A percentile compares a stretch with the other conserved stretches of the same genome.
These are phyloP conservation scores for Blastobotrys niveus DNA, from an alignment of 1,139 yeast genomes.

Conservation along the genomic window DNA sequence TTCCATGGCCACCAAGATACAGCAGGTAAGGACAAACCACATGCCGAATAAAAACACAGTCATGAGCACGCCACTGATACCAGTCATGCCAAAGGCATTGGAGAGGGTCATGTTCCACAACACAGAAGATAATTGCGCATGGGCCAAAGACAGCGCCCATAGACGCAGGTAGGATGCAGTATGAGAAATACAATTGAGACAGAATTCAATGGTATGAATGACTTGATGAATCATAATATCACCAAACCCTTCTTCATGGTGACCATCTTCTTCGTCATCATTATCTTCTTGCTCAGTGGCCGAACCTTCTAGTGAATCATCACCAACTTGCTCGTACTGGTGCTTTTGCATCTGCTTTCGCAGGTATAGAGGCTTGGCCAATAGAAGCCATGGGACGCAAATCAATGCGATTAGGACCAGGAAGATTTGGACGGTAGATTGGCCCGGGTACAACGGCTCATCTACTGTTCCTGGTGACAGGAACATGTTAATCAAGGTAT, in stretches of 20 bases:
- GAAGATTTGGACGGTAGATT: constrained; percentile 67
- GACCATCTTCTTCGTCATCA: constrained; percentile 38
- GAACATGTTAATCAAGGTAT: constrained; percentile 95
- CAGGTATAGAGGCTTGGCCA: constrained; percentile 80
- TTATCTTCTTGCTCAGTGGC: constrained; percentile 19
- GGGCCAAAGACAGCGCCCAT: constrained; percentile 98
- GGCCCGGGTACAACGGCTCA: constrained; percentile 79
- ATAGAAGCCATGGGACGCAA: constrained; percentile 92
- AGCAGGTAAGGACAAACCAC: constrained; percentile 91
- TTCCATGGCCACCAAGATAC: constrained; percentile 92
- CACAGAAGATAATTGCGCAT: constrained; percentile 90
- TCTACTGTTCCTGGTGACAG: constrained; percentile 86
- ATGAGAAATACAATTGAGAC: constrained; percentile 94
- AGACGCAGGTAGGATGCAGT: constrained; percentile 94
- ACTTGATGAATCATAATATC: constrained; percentile 97
- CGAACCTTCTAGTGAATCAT: constrained; percentile 30
- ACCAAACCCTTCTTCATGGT: constrained; percentile 61
- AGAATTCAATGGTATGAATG: constrained; percentile 96
- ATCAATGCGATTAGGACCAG: constrained; percentile 70
- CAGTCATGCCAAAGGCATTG: constrained; percentile 73
- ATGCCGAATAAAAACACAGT: constrained; percentile 78
- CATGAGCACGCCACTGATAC: constrained; percentile 61
- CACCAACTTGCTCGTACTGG: constrained; percentile 28
- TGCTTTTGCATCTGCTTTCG: constrained; percentile 39
- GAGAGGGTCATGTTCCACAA: constrained; percentile 94